Percentiles rank a stretch among this genome's conserved stretches.
Evolutionary conservation across 148 eudicot species (phyloP).

Genomic region (Nepenthes mirabilis): DNA sequence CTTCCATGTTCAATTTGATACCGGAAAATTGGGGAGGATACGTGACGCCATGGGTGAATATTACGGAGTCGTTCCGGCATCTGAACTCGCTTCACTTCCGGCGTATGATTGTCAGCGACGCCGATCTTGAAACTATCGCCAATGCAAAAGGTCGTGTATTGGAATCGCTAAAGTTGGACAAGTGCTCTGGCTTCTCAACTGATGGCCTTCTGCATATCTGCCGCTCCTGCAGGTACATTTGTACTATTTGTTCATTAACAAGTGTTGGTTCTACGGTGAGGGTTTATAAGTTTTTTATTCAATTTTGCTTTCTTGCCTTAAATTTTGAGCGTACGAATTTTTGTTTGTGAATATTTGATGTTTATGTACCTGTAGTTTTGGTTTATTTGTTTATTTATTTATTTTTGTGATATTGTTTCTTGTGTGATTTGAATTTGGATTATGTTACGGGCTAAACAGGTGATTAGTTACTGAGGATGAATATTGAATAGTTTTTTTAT

Average conservation of each 20-base stretch:
- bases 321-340: background rate
- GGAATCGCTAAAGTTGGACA: slow-evolving; percentile 52
- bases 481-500: background rate
- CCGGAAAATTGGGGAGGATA: slow-evolving; percentile 98
- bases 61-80: slow-evolving; percentile 20
- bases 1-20: slow-evolving; percentile 86
- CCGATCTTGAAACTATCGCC: slow-evolving; percentile 55
- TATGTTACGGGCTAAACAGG: background rate
- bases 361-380: too few relatives aligned
- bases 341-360: too few relatives aligned
- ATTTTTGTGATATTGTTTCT: background rate
- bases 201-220: slow-evolving; percentile 62
- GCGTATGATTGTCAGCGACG: slow-evolving; percentile 75
- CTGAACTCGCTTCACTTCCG: slow-evolving; percentile 62
- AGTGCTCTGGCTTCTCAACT: slow-evolving; percentile 83
- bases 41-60: slow-evolving; percentile 55
- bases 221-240: slow-evolving; percentile 45
- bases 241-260: background rate
- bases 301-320: background rate
- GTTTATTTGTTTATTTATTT: too few relatives aligned
- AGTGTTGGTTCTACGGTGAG: too few relatives aligned
- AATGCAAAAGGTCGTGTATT: slow-evolving; percentile 25
- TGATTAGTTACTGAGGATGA: background rate
- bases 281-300: background rate
- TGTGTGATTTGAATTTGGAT: background rate